Base-by-base conservation (phyloP, 495 filamentous ascomycete species). In the Endocarpon pusillum region DNA sequence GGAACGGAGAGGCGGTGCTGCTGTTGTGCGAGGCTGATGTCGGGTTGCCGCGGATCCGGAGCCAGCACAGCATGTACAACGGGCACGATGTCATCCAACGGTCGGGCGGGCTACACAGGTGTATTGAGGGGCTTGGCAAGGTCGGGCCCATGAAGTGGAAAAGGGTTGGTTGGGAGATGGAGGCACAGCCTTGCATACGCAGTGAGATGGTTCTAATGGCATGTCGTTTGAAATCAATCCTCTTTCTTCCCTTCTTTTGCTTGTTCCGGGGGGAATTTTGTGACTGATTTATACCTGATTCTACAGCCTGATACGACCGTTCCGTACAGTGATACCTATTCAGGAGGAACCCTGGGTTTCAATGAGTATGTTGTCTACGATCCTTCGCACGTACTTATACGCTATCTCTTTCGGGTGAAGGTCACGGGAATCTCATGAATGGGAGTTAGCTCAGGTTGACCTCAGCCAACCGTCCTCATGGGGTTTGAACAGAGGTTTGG, bases 11-110 rank as follows among this genome's bases (percentile, higher is more conserved):
- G 56, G 75, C 70, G 3, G 53, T 76, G 1, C 48, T 81, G 18
- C 62, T 92, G 12, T 67, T 83, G 15, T 78, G 74, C 47, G 75
- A 83, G 40, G 77, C 73, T 2, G 75, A 81, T n/a, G 49, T 61
- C 81, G 4, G 77, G 78, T 11, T 48, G 69, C 15, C 75, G 74
- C 0, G 69, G 78, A 58, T 67, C 69, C 23, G 53, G 64, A 36
- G 43, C 48, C 2, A 36, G 45, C 8, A 37, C 37, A 5, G 45
- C 42, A 9, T 37, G 43, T 27, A 41, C 39, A n/a, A 36, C 18
- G 2, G n/a, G n/a, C n/a, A n/a, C n/a, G n/a, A n/a, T n/a, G n/a
- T n/a, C n/a, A n/a, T n/a, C n/a, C n/a, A n/a, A n/a, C n/a, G n/a
- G n/a, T n/a, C n/a, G n/a, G n/a, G n/a, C n/a, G n/a, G n/a, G n/a